Evolutionary conservation across 768 basidiomycete genomes (phyloP).

Genomic region (Boletales sp.): DNA sequence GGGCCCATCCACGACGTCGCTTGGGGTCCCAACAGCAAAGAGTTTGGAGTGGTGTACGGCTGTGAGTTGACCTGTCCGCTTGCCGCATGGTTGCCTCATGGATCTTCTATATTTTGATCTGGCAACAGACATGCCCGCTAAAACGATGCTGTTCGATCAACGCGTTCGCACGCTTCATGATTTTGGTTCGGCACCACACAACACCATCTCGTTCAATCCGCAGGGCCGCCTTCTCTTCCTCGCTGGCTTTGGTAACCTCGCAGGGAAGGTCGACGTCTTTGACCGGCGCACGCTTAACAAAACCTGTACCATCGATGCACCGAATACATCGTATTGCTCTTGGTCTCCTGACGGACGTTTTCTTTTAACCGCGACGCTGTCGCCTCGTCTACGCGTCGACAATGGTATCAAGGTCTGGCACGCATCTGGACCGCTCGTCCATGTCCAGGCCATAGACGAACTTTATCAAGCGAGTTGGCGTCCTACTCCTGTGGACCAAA

Average conservation of each 20-base stretch:
- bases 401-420: constrained; percentile 98
- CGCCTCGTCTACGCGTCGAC: constrained; percentile 92
- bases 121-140: constrained; percentile 85
- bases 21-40: constrained; percentile 96
- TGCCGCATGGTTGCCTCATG: not conserved
- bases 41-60: constrained; percentile 95
- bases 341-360: constrained; percentile 95
- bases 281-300: constrained; percentile 85
- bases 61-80: constrained; percentile 54
- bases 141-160: constrained; percentile 87
- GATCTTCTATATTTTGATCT: not conserved
- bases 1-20: constrained; percentile 95
- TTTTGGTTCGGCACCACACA: constrained; percentile 85
- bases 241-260: constrained; percentile 95
- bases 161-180: constrained; percentile 86
- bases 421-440: constrained; percentile 82
- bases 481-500: constrained; percentile 63
- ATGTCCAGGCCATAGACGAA: constrained; percentile 79
- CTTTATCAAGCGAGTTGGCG: constrained; percentile 88
- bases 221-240: constrained; percentile 85
- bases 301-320: constrained; percentile 76
- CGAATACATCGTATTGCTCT: constrained; percentile 91
- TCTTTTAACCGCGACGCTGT: constrained; percentile 93
- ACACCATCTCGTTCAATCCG: constrained; percentile 93
- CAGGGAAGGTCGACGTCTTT: constrained; percentile 89